Base-by-base conservation (phyloP, 1,284 basidiomycete genomes). In the Melanopsichium pennsylvanicum region DNA sequence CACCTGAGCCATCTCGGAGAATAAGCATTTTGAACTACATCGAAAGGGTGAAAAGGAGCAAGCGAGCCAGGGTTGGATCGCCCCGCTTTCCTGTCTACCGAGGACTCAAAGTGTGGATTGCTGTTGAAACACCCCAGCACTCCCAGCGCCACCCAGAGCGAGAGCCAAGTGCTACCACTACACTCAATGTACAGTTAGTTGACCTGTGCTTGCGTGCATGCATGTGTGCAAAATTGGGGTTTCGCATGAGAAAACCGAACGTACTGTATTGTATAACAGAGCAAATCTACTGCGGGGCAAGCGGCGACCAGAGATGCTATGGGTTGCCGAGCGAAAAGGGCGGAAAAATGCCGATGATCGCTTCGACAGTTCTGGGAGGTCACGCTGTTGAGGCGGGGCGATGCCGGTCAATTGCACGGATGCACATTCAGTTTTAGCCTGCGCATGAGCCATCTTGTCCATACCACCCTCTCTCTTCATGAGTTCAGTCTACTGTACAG, bases 381-480 rank as follows among this genome's bases (percentile, higher is more conserved):
- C 32, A 34, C 32, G n/a, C 32, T 34, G 11, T 34, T 34, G 11
- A 9, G 6, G 11, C 32, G 32, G 27, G 27, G 7, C 11, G 15
- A 45, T 45, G 43, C 33, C 43, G 34, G 43, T 45, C 43, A 45
- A 45, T 36, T 45, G 43, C 34, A 27, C 43, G 43, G 43, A 9
- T 12, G 13, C 15, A 40, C 18, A 26, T 9, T 12, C 8, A 27
- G 29, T 27, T 18, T 31, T 19, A 15, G n/a, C 16, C 12, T 21
- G 27, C 42, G 42, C 42, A 44, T 44, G 32, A 44, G 31, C 42
- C 42, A 33, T 15, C 31, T n/a, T 21, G 11, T n/a, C 32, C 16
- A 5, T 34, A n/a, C 32, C 32, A 34, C 32, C 7, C 27, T 29
- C 13, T 29, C 27, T 8, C 13, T n/a, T n/a, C n/a, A n/a, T n/a